Percentiles rank a stretch among this genome's conserved stretches.
Evolutionary conservation across 2,329 filamentous ascomycete genomes (phyloP).

Genomic region (Pseudocercospora pini-densiflorae): DNA sequence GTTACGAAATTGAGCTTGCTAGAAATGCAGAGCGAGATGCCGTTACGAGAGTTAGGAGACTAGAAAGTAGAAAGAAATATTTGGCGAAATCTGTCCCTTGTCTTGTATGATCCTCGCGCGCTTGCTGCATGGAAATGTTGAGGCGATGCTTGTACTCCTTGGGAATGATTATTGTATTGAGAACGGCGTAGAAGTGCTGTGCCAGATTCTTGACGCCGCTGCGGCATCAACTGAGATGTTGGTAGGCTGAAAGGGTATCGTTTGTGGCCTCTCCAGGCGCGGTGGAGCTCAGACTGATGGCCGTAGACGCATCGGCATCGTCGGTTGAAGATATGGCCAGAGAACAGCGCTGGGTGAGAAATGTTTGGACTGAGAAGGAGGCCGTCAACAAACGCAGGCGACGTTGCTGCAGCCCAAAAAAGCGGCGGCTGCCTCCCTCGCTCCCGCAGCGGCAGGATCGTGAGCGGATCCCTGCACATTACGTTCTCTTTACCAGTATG

Average conservation of each 20-base stretch:
- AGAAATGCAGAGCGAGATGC: not conserved
- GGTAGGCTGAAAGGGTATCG: not conserved
- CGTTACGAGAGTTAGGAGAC: not conserved
- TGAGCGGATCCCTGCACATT: not conserved
- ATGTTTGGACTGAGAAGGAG: conserved; percentile 1
- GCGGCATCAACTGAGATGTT: not conserved
- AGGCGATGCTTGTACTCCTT: not conserved
- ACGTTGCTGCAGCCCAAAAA: conserved; percentile 1
- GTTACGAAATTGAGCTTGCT: not conserved
- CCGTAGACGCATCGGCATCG: not conserved
- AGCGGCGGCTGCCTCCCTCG: not conserved
- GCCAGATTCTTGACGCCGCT: conserved; percentile 2
- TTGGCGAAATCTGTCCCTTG: conserved; percentile 1
- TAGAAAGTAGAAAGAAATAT: not conserved
- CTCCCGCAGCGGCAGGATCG: not conserved
- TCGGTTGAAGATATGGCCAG: not conserved
- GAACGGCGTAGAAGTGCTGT: not conserved
- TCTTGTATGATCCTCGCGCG: not conserved
- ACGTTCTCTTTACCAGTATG: not conserved
- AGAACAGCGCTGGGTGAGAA: not conserved
- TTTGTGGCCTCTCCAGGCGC: not conserved
- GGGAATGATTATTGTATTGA: not conserved
- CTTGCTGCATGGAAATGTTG: not conserved
- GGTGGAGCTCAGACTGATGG: not conserved
- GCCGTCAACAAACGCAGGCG: conserved; percentile 1